phyloP scores from a whole-genome alignment of 2,329 filamentous ascomycete species.

The Ceratocystis variospora region DNA sequence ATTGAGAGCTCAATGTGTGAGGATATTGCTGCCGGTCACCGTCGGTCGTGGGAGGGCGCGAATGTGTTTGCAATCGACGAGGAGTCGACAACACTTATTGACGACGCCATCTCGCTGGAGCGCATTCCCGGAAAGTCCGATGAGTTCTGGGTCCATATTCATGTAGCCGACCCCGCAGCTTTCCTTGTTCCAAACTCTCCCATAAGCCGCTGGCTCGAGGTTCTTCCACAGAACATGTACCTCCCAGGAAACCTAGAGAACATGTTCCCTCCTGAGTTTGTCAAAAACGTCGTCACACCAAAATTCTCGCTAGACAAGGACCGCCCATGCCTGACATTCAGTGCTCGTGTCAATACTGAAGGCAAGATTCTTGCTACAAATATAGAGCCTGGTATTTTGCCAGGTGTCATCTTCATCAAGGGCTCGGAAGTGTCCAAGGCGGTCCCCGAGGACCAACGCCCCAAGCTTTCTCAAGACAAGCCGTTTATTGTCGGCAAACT shows the following conservation, averaged over 20 bases:
- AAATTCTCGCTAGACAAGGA: conserved; percentile 41
- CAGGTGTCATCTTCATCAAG: conserved; percentile 44
- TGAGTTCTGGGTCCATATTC: conserved; percentile 60
- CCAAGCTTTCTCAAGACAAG: conserved; percentile 12
- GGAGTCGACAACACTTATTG: conserved; percentile 52
- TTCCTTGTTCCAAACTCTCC: conserved; percentile 46
- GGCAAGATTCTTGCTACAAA: conserved; percentile 42
- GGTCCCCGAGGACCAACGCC: conserved; percentile 23
- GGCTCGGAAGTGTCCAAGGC: conserved; percentile 36
- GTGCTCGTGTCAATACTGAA: conserved; percentile 38
- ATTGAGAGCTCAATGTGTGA: conserved; percentile 27
- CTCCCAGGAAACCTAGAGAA: conserved; percentile 42
- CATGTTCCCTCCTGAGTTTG: conserved; percentile 38
- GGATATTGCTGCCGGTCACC: conserved; percentile 36
- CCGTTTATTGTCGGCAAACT: conserved; percentile 25
- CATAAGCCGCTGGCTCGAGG: conserved; percentile 46
- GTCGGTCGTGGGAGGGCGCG: conserved; percentile 45
- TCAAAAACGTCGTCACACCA: conserved; percentile 32
- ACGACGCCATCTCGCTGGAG: conserved; percentile 66
- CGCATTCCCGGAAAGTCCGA: conserved; percentile 37
- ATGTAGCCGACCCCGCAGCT: conserved; percentile 66
- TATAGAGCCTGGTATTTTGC: conserved; percentile 40
- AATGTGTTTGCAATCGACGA: conserved; percentile 63
- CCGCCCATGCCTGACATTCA: conserved; percentile 47
- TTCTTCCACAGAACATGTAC: conserved; percentile 46